Evolutionary conservation across 306 rosid genomes (phyloP).

Genomic region (Castanospermum australe): DNA sequence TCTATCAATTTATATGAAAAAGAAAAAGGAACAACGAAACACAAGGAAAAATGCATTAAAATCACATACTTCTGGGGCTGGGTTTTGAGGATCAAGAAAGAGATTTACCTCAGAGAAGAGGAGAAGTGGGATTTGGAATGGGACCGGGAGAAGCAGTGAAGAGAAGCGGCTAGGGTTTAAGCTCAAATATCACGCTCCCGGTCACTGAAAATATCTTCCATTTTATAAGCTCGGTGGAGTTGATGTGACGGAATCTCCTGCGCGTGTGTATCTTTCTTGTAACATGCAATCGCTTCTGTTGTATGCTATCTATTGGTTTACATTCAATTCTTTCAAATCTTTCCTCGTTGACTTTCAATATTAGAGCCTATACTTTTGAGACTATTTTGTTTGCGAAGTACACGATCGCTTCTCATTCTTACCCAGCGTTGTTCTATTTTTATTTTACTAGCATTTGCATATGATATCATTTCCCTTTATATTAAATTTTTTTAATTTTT

Average conservation of each 20-base stretch:
- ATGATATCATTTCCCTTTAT: no score
- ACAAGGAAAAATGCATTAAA: background rate
- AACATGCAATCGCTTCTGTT: background rate
- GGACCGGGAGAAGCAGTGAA: background rate
- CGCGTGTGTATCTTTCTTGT: background rate
- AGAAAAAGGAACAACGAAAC: no score
- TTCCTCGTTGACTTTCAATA: background rate
- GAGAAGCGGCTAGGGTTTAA: constrained; percentile 73
- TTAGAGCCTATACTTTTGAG: background rate
- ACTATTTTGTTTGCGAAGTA: no score
- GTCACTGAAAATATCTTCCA: background rate
- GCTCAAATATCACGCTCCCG: background rate
- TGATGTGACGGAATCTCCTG: background rate
- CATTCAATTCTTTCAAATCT: background rate
- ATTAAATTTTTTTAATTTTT: no score
- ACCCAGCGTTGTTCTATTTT: no score
- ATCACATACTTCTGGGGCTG: background rate
- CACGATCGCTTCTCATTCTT: no score
- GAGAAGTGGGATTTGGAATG: background rate
- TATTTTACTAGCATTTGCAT: no score
- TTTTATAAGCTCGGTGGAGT: constrained; percentile 7
- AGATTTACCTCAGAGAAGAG: constrained; percentile 32
- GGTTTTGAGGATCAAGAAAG: background rate
- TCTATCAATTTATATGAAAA: background rate
- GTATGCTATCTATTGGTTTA: background rate